Percentiles rank a stretch among this genome's conserved stretches.
phyloP scores from a whole-genome alignment of 73 alveolate species.

The Paraurostyla sp. region DNA sequence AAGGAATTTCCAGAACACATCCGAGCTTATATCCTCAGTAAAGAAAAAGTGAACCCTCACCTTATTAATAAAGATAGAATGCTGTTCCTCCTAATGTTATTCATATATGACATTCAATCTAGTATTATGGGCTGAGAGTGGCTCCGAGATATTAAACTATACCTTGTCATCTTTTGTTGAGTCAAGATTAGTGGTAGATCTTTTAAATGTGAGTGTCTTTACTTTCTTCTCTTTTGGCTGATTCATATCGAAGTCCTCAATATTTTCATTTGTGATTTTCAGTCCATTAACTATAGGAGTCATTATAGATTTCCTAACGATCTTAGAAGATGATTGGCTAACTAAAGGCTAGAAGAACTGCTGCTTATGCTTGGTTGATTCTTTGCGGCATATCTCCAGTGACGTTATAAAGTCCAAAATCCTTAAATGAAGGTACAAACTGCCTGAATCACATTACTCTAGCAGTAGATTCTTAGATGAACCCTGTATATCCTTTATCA shows the following conservation, averaged over 20 bases:
- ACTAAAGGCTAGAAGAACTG: too few relatives aligned
- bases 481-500: constrained; percentile 76
- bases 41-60: constrained; percentile 88
- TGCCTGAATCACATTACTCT: background rate
- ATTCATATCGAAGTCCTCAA: too few relatives aligned
- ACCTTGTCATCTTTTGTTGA: background rate
- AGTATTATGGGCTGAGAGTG: background rate
- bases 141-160: background rate
- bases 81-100: background rate
- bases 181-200: background rate
- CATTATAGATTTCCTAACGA: too few relatives aligned
- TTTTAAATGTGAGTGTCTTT: too few relatives aligned
- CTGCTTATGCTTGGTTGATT: too few relatives aligned
- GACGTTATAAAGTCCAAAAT: constrained; percentile 68
- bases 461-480: background rate
- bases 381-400: constrained; percentile 23
- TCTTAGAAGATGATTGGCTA: too few relatives aligned
- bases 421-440: constrained; percentile 50
- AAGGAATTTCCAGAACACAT: constrained; percentile 71
- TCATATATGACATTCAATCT: constrained; percentile 21
- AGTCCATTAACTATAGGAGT: too few relatives aligned
- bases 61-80: constrained; percentile 32
- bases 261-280: too few relatives aligned
- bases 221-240: too few relatives aligned
- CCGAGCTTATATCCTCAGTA: constrained; percentile 65